Evolutionary conservation across 441 rosid genomes (phyloP).

Genomic region (Adansonia gregorii): DNA sequence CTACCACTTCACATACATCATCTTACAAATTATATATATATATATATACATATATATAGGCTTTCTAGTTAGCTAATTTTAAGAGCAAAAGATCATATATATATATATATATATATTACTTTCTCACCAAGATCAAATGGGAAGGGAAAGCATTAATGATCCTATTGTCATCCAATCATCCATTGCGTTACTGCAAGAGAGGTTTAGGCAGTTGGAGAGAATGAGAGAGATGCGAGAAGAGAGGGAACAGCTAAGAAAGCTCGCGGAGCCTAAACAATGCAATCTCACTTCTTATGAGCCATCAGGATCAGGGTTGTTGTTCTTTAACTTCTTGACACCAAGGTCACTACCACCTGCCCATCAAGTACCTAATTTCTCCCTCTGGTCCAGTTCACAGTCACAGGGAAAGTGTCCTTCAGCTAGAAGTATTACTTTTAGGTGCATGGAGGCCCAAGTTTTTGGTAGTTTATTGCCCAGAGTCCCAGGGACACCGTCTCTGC

Average conservation of each 20-base stretch:
- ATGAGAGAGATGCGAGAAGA: conserved; percentile 69
- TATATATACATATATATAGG: no score
- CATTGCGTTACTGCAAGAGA: conserved; percentile 73
- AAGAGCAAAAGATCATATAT: not conserved
- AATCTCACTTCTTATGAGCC: conserved; percentile 35
- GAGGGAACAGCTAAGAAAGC: conserved; percentile 43
- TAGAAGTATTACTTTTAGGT: conserved; percentile 13
- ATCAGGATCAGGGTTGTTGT: conserved; percentile 46
- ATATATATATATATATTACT: not conserved
- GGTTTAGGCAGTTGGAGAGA: conserved; percentile 65
- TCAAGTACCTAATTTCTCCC: conserved; percentile 34
- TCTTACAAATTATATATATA: no score
- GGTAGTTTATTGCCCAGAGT: conserved; percentile 21
- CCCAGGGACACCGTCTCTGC: conserved; percentile 5
- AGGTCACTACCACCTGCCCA: conserved; percentile 35
- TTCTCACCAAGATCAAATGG: conserved; percentile 33
- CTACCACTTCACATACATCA: conserved; percentile 2
- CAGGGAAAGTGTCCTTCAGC: conserved; percentile 16
- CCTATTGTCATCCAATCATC: conserved; percentile 57
- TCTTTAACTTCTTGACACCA: conserved; percentile 53
- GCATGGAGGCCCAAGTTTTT: conserved; percentile 33
- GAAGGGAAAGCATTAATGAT: conserved; percentile 44
- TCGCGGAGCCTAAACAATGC: conserved; percentile 36
- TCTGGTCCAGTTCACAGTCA: conserved; percentile 29
- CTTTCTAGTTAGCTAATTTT: not conserved